A percentile compares a stretch with the other conserved stretches of the same genome.
phyloP scores from a whole-genome alignment of 1,284 basidiomycete species.

The Gomphus bonarii region DNA sequence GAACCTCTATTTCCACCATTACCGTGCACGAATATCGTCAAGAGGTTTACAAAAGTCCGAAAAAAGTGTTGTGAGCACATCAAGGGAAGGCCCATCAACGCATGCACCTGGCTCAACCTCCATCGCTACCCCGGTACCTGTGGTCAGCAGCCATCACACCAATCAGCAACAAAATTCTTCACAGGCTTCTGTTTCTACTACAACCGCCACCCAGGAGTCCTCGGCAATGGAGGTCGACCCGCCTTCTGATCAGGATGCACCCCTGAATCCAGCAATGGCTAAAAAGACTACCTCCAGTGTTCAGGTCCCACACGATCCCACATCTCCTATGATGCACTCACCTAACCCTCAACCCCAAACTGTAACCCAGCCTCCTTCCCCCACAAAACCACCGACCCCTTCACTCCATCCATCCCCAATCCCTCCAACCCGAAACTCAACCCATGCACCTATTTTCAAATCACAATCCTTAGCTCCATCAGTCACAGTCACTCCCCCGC shows the following conservation, averaged over 20 bases:
- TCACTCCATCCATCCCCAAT: background rate
- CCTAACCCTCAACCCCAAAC: background rate
- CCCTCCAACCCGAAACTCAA: background rate
- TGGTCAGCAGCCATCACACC: background rate
- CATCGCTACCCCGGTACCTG: background rate
- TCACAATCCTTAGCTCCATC: background rate
- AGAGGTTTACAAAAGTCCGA: background rate
- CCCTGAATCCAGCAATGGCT: background rate
- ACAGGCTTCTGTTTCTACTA: background rate
- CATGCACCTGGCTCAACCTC: background rate
- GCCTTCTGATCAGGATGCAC: background rate
- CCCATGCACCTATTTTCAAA: background rate
- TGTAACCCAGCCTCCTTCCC: background rate
- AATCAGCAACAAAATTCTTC: background rate
- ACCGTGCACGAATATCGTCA: constrained; percentile 21
- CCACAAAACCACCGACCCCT: background rate
- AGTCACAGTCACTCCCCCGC: background rate
- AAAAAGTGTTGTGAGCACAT: constrained; percentile 18
- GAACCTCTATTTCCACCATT: constrained; percentile 67
- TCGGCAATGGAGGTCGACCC: background rate
- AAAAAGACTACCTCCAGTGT: background rate
- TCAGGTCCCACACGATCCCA: background rate
- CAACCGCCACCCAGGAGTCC: background rate
- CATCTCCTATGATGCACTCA: background rate
- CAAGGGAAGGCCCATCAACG: constrained; percentile 12